Conservation (phyloP, 1,284 basidiomycete species). For the Cutaneotrichosporon spelunceum region DNA sequence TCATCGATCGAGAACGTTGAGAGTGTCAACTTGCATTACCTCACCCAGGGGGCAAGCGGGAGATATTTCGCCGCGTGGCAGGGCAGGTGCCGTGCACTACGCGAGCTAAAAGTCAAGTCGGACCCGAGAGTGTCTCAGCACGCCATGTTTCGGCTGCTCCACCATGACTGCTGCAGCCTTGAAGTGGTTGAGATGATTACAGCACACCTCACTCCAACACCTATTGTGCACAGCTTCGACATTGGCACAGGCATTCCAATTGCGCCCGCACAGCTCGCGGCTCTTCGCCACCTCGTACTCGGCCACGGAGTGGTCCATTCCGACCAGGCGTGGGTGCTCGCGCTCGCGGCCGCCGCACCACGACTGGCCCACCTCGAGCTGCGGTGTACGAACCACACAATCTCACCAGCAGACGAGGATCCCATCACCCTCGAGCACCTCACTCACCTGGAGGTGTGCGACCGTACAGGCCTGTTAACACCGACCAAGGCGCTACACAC, state of each 20-base stretch:
- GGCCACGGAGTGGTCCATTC: background rate
- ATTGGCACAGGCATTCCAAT: background rate
- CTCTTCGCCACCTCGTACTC: background rate
- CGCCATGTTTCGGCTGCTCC: background rate
- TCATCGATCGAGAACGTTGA: conserved; percentile 7
- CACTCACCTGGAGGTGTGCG: conserved; percentile 3
- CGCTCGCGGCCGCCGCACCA: background rate
- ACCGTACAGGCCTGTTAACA: background rate
- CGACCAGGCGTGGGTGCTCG: background rate
- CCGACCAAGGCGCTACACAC: background rate
- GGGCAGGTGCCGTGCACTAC: background rate
- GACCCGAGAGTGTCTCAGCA: background rate
- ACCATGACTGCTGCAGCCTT: background rate
- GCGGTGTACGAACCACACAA: background rate
- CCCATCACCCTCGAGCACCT: conserved; percentile 1
- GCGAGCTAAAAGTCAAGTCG: background rate
- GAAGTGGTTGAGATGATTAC: background rate
- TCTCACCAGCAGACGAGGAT: background rate
- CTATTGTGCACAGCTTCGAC: background rate
- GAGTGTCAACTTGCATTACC: conserved; percentile 1
- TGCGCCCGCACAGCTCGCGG: background rate
- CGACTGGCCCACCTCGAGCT: conserved; percentile 1
- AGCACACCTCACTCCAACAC: background rate
- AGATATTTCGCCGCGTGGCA: background rate
- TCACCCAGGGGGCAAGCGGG: background rate